Conservation (phyloP, 2,329 filamentous ascomycete genomes). For the Pyricularia sp. region DNA sequence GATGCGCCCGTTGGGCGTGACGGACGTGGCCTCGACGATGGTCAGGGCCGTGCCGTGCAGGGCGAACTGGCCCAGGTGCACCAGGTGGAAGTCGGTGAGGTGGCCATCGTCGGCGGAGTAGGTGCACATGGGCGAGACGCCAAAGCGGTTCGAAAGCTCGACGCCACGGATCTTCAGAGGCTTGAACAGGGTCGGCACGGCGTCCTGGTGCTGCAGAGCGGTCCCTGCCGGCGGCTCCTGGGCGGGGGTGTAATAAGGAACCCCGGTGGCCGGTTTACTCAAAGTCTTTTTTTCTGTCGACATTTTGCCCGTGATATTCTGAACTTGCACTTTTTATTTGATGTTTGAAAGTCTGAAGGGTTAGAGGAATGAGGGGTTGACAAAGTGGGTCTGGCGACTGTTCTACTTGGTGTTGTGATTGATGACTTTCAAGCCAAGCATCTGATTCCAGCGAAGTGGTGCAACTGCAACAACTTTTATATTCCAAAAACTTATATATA, state of each 20-base stretch:
- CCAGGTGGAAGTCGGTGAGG: slow-evolving; percentile 70
- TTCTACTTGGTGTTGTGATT: not conserved
- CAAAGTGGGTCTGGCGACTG: not conserved
- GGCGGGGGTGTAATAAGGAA: slow-evolving; percentile 44
- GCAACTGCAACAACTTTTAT: not conserved
- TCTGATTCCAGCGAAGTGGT: not conserved
- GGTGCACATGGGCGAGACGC: slow-evolving; percentile 52
- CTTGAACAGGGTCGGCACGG: slow-evolving; percentile 44
- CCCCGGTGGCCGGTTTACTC: slow-evolving; percentile 31
- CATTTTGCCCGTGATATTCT: not conserved
- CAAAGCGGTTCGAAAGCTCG: slow-evolving; percentile 46
- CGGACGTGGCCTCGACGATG: slow-evolving; percentile 70
- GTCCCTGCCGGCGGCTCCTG: slow-evolving; percentile 43
- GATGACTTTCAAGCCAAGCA: not conserved
- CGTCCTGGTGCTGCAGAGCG: slow-evolving; percentile 18
- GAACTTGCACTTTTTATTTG: not conserved
- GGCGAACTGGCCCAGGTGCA: slow-evolving; percentile 73
- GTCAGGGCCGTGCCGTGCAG: slow-evolving; percentile 65
- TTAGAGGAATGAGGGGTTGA: not conserved
- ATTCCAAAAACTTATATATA: not conserved
- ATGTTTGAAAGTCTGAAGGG: not conserved
- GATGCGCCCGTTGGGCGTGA: slow-evolving; percentile 70
- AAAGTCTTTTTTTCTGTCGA: slow-evolving; percentile 13
- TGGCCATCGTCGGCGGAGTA: slow-evolving; percentile 54
- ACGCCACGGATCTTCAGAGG: slow-evolving; percentile 45